Evolutionary conservation across 768 basidiomycete species (phyloP), one percentile per base, ranked within the genome.

Genomic region (Lentinula raphanica): DNA sequence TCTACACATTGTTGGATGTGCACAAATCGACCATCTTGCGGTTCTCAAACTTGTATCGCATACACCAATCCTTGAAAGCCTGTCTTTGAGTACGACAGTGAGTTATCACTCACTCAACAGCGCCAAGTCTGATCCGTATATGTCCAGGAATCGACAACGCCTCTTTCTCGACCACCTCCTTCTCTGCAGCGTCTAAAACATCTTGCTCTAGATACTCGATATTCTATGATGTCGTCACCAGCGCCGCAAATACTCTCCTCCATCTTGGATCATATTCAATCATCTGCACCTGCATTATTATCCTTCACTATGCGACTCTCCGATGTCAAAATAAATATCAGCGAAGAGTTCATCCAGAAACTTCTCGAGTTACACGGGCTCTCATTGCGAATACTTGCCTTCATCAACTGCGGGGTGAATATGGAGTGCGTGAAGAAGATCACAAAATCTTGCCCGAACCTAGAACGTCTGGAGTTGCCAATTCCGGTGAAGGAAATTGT

Each of bases 51-150:
- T 79, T 21, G 68, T 79, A 11, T 60, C 66, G 0, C 71, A 81
- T 49, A 83, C 81, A 0, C 87, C 87, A 0, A 64, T 72, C 5
- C 74, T 91, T 11, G 80, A 82, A 61, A 83, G 77, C 57, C 72
- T 91, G 0, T 84, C 87, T 1, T 72, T 90, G 28, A 83, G 84
- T 15, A 76, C 79, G 44, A 77, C 79, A 58, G 87, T 89, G 58
- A 59, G 84, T 69, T 11, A 11, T 7, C 19, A 7, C 11, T 12
- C 5, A 23, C 7, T 19, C 36, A 12, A 25, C n/a, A 25, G 42
- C 50, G 31, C 19, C 6, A 50, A 13, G 49, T 56, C 31, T 53
- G 40, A 32, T 60, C 21, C 36, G 23, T 57, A 13, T 53, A 48
- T n/a, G 42, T 56, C 4, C 61, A 78, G 79, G 79, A 81, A 61